phyloP scores from a whole-genome alignment of 768 basidiomycete species.

The Calocybe gangraenosa region DNA sequence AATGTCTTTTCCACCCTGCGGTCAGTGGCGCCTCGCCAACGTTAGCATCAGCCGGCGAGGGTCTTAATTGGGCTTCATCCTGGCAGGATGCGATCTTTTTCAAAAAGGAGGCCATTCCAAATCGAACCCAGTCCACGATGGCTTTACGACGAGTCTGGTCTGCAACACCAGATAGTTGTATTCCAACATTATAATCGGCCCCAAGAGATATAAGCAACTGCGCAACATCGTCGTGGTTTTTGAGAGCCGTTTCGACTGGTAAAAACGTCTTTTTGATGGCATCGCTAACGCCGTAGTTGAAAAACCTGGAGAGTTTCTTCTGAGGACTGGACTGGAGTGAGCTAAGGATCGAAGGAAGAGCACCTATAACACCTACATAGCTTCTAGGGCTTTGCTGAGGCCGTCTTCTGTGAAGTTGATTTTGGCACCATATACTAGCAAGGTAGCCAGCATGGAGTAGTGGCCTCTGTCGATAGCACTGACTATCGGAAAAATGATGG shows the following conservation, averaged over 20 bases:
- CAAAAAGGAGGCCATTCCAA: conserved; percentile 20
- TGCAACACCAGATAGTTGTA: conserved; percentile 21
- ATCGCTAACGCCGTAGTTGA: too few species aligned
- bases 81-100: conserved; percentile 20
- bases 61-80: too few species aligned
- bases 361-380: conserved; percentile 22
- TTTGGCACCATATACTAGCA: conserved; percentile 40
- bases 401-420: conserved; percentile 30
- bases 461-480: conserved; percentile 29
- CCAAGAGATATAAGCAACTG: conserved; percentile 36
- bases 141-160: conserved; percentile 19
- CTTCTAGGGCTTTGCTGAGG: conserved; percentile 28
- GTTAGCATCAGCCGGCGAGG: not conserved
- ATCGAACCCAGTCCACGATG: conserved; percentile 36
- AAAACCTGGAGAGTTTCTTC: too few species aligned
- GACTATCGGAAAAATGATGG: conserved; percentile 31
- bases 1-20: conserved; percentile 5
- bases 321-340: not conserved
- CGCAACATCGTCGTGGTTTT: conserved; percentile 30
- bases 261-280: conserved; percentile 4
- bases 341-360: not conserved
- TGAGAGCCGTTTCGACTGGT: conserved; percentile 37
- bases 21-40: not conserved
- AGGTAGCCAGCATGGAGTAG: conserved; percentile 31
- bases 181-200: conserved; percentile 28